phyloP scores from a whole-genome alignment of 345 rosid genomes.

The Alliaria petiolata region DNA sequence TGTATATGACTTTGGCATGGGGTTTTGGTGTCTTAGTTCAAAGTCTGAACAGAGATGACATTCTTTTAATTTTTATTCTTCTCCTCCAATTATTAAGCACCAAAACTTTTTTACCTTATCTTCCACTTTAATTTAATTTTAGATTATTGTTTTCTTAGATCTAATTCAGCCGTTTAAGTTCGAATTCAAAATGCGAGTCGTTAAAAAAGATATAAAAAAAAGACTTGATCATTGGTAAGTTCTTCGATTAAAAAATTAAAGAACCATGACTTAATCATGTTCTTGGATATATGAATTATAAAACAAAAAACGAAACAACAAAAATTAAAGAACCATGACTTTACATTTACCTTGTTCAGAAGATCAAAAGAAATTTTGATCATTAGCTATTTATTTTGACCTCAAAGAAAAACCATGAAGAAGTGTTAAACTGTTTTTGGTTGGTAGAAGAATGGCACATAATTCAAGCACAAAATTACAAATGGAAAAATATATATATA shows the following conservation, averaged over 20 bases:
- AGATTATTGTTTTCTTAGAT: constrained; percentile 23
- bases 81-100: constrained; percentile 32
- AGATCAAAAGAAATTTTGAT: neutral
- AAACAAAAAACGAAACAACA: neutral
- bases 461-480: constrained; percentile 15
- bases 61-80: constrained; percentile 10
- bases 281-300: neutral
- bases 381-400: neutral
- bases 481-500: neutral
- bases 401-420: constrained; percentile 7
- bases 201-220: neutral
- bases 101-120: constrained; percentile 38
- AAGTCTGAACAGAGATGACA: constrained; percentile 23
- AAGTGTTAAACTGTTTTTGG: constrained; percentile 13
- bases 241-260: neutral
- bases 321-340: constrained; percentile 1
- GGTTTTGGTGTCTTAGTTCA: constrained; percentile 34
- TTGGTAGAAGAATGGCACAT: constrained; percentile 18
- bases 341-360: neutral
- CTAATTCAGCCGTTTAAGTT: constrained; percentile 34
- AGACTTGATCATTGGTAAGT: constrained; percentile 23
- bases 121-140: constrained; percentile 26
- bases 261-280: constrained; percentile 28
- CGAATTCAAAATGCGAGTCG: constrained; percentile 22
- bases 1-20: constrained; percentile 31